phyloP scores from a whole-genome alignment of 2,329 filamentous ascomycete species.

The Uncinocarpus reesii region DNA sequence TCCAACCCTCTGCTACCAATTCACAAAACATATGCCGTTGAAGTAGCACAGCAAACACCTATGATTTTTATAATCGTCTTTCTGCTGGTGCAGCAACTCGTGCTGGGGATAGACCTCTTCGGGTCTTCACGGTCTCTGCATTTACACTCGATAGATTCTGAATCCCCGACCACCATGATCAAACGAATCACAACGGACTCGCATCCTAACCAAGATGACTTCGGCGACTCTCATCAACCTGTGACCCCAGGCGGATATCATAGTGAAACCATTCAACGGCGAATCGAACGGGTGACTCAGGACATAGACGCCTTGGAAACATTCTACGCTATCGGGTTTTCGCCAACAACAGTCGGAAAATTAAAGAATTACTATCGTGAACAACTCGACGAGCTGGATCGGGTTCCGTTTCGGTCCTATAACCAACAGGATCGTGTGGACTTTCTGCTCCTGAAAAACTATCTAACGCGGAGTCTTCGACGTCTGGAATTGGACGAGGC shows the following conservation, averaged over 20 bases:
- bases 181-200: not conserved
- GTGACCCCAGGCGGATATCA: not conserved
- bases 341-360: conserved; percentile 32
- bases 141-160: no score
- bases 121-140: no score
- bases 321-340: conserved; percentile 44
- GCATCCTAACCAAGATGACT: not conserved
- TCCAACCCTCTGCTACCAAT: no score
- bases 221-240: not conserved
- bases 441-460: conserved; percentile 39
- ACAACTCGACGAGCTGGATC: conserved; percentile 34
- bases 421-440: conserved; percentile 35
- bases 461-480: conserved; percentile 27
- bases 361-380: conserved; percentile 35
- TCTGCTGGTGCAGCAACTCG: no score
- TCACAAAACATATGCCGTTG: no score
- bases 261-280: conserved; percentile 32
- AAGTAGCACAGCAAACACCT: no score
- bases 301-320: conserved; percentile 41
- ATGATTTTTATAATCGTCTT: no score
- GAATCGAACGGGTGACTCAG: conserved; percentile 36
- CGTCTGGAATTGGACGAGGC: conserved; percentile 34
- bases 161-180: no score
- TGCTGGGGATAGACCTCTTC: no score
- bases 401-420: conserved; percentile 29